Conservation (phyloP, 2,329 filamentous ascomycete species). For the Aspergillus nomiae region DNA sequence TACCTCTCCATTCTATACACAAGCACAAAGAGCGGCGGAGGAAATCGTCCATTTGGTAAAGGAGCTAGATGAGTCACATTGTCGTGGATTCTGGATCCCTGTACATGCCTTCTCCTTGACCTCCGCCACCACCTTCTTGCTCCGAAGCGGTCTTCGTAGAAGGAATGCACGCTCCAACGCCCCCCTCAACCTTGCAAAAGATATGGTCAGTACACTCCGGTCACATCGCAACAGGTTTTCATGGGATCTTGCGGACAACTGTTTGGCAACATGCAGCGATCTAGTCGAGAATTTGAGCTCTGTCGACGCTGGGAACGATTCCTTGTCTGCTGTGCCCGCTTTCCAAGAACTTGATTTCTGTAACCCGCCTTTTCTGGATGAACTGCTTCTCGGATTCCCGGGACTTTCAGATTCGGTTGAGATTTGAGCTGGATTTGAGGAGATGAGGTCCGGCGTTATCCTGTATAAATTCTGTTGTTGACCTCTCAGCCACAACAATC, state of each 20-base stretch:
- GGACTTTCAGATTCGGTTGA: background rate
- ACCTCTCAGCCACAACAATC: background rate
- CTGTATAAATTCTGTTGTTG: too few species aligned
- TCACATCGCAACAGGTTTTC: conserved; percentile 41
- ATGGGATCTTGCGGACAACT: conserved; percentile 57
- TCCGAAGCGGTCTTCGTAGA: conserved; percentile 52
- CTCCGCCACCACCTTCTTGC: conserved; percentile 53
- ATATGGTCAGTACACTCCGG: conserved; percentile 45
- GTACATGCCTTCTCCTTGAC: conserved; percentile 52
- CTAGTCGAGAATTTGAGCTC: conserved; percentile 46
- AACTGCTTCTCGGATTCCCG: background rate
- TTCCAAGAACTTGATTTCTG: background rate
- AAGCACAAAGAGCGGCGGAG: conserved; percentile 50
- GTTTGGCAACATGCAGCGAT: conserved; percentile 51
- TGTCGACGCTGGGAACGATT: background rate
- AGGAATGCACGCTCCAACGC: conserved; percentile 30
- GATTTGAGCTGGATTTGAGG: background rate
- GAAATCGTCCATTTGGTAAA: conserved; percentile 53
- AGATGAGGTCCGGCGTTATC: background rate
- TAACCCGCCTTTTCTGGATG: background rate
- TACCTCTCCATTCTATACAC: conserved; percentile 37
- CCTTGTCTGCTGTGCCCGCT: background rate
- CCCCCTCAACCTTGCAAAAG: conserved; percentile 48
- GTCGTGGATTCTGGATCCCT: conserved; percentile 55
- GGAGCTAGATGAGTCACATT: conserved; percentile 47